A percentile compares a stretch with the other conserved stretches of the same genome.
phyloP scores from a whole-genome alignment of 1,139 yeast genomes.

The Sugiyamaella japonica region DNA sequence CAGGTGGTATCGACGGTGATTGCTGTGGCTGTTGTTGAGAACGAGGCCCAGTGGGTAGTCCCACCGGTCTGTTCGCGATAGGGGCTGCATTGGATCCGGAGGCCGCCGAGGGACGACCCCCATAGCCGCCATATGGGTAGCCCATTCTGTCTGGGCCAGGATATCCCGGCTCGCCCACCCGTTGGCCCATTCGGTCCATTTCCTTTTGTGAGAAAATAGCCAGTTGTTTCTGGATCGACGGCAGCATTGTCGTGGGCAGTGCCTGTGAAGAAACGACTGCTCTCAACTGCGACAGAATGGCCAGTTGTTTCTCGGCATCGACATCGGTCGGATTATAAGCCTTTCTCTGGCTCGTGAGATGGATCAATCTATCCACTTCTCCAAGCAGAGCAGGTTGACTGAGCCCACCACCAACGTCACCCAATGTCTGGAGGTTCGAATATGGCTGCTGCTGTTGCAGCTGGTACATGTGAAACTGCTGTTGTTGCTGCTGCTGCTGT shows the following conservation, averaged over 20 bases:
- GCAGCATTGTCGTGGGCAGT: constrained; percentile 44
- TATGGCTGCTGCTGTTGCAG: constrained; percentile 22
- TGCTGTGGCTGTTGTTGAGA: constrained; percentile 7
- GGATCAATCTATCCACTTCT: constrained; percentile 46
- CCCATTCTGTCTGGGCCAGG: not conserved
- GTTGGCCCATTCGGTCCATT: constrained; percentile 26
- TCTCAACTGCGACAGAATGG: constrained; percentile 38
- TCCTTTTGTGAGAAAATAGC: constrained; percentile 38
- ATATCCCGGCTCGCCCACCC: not conserved
- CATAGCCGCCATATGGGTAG: not conserved
- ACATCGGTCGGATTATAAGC: constrained; percentile 42
- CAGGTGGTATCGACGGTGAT: constrained; percentile 1
- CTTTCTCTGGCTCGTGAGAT: constrained; percentile 44
- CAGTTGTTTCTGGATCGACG: constrained; percentile 47
- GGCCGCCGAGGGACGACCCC: constrained; percentile 4
- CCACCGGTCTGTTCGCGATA: constrained; percentile 1
- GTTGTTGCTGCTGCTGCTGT: constrained; percentile 29
- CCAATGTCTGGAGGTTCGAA: constrained; percentile 11
- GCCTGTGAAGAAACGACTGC: constrained; percentile 33
- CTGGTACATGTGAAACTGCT: constrained; percentile 31
- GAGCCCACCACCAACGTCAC: constrained; percentile 24
- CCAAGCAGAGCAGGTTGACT: constrained; percentile 37
- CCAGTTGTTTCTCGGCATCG: constrained; percentile 42
- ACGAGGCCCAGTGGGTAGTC: constrained; percentile 7
- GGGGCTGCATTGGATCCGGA: constrained; percentile 9